These are phyloP conservation scores for Candida vaughaniae DNA, from an alignment of 805 yeast genomes.

Conservation along the genomic window DNA sequence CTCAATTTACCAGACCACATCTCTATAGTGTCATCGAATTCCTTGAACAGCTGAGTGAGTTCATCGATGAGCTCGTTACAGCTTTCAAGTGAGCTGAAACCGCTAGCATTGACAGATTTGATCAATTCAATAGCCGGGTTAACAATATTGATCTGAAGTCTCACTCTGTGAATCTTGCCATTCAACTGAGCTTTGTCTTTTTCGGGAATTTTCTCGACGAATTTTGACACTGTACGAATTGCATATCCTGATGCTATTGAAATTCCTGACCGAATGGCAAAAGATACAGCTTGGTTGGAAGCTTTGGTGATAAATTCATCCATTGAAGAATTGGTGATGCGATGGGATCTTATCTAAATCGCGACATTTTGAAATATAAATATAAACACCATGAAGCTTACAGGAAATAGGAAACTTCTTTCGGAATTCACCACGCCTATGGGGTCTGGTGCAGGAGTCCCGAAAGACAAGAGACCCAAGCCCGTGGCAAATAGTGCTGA, in stretches of 20 bases:
- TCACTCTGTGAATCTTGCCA: constrained; percentile 43
- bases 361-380: no score
- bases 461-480: constrained; percentile 54
- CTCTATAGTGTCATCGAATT: constrained; percentile 52
- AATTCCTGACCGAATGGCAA: constrained; percentile 75
- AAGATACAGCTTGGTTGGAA: constrained; percentile 74
- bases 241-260: constrained; percentile 75
- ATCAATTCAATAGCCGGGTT: constrained; percentile 68
- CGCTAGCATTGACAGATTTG: constrained; percentile 59
- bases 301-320: constrained; percentile 52
- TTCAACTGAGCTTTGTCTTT: constrained; percentile 49
- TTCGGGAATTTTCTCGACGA: constrained; percentile 55
- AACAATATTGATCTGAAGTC: constrained; percentile 58
- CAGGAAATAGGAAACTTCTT: constrained; percentile 30
- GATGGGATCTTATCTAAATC: no score
- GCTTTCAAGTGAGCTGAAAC: constrained; percentile 55
- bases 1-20: constrained; percentile 28
- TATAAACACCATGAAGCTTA: constrained; percentile 7
- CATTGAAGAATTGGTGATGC: constrained; percentile 23
- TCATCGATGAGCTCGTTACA: constrained; percentile 55
- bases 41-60: constrained; percentile 56
- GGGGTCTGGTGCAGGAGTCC: constrained; percentile 71
- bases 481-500: constrained; percentile 50
- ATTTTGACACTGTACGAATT: constrained; percentile 56
- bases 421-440: constrained; percentile 44